phyloP scores from a whole-genome alignment of 2,329 filamentous ascomycete genomes.

The Sporothrix schenckii region DNA sequence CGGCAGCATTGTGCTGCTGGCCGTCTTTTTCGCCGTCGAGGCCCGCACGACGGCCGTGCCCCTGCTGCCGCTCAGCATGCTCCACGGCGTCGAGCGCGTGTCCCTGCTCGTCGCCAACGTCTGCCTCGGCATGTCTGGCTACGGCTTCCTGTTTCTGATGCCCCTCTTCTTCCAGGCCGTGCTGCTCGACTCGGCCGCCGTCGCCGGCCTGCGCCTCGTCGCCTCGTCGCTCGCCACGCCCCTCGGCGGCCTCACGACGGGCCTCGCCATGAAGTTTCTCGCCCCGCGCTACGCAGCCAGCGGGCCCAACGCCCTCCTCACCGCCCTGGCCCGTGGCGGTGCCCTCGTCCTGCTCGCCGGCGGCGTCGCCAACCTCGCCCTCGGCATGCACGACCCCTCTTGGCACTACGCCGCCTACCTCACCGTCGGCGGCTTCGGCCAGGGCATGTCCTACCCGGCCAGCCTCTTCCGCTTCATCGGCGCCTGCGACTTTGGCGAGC shows the following conservation, averaged over 20 bases:
- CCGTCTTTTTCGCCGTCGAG: conserved; percentile 54
- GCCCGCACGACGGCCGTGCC: conserved; percentile 54
- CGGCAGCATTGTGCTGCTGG: conserved; percentile 49
- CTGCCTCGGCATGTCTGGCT: conserved; percentile 63
- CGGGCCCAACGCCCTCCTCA: conserved; percentile 46
- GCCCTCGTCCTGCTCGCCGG: conserved; percentile 57
- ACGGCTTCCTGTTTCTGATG: conserved; percentile 69
- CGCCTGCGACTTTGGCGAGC: conserved; percentile 20
- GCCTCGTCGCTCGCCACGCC: conserved; percentile 65
- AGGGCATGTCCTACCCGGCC: conserved; percentile 34
- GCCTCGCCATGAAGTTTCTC: conserved; percentile 59
- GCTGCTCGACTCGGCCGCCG: conserved; percentile 63
- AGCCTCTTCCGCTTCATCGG: neutral
- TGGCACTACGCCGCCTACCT: conserved; percentile 52
- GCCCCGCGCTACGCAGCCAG: conserved; percentile 36
- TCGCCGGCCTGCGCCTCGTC: conserved; percentile 65
- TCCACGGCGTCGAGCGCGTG: conserved; percentile 58
- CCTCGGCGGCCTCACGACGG: conserved; percentile 58
- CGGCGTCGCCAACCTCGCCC: conserved; percentile 48
- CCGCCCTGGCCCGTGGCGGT: conserved; percentile 56
- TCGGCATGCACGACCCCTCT: conserved; percentile 51
- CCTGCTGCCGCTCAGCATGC: conserved; percentile 59
- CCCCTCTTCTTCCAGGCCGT: conserved; percentile 72
- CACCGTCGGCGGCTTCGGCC: conserved; percentile 33
- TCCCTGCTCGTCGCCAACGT: conserved; percentile 62